A percentile compares a stretch with the other conserved stretches of the same genome.
phyloP scores from a whole-genome alignment of 768 basidiomycete species.

The Naematelia aurantialba region DNA sequence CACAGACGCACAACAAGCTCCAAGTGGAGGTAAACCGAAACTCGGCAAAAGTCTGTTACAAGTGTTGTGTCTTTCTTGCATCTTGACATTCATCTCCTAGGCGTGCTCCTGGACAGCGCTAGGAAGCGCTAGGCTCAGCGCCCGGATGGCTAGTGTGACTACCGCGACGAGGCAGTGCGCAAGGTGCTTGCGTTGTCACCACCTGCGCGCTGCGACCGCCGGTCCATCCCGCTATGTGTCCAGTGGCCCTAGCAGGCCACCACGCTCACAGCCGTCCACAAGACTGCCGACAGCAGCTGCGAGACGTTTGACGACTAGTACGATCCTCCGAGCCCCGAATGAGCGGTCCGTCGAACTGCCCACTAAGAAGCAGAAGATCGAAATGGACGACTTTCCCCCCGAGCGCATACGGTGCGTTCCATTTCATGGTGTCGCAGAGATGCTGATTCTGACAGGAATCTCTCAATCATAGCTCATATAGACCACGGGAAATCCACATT shows the following conservation, averaged over 20 bases:
- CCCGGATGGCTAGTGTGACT: not conserved
- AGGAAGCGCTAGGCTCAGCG: too few species aligned
- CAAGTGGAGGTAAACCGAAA: not conserved
- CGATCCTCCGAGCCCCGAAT: not conserved
- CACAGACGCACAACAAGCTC: too few species aligned
- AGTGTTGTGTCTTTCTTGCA: not conserved
- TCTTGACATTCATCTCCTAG: not conserved
- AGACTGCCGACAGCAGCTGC: not conserved
- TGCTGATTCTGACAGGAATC: slow-evolving; percentile 56
- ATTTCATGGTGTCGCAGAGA: not conserved
- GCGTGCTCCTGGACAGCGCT: too few species aligned
- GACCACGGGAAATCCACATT: slow-evolving; percentile 97
- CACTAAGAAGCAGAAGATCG: slow-evolving; percentile 8
- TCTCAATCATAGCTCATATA: slow-evolving; percentile 95
- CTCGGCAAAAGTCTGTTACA: not conserved
- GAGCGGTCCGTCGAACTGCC: not conserved
- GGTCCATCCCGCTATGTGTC: not conserved
- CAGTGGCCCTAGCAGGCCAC: not conserved
- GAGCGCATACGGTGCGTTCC: slow-evolving; percentile 47
- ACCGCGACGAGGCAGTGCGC: not conserved
- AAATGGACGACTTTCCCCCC: slow-evolving; percentile 50
- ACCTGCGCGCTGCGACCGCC: not conserved
- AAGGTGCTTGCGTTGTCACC: not conserved
- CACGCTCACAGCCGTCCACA: not conserved
- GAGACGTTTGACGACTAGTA: not conserved